Conservation (phyloP, 768 basidiomycete species). For the Hygrocybe punicea region DNA sequence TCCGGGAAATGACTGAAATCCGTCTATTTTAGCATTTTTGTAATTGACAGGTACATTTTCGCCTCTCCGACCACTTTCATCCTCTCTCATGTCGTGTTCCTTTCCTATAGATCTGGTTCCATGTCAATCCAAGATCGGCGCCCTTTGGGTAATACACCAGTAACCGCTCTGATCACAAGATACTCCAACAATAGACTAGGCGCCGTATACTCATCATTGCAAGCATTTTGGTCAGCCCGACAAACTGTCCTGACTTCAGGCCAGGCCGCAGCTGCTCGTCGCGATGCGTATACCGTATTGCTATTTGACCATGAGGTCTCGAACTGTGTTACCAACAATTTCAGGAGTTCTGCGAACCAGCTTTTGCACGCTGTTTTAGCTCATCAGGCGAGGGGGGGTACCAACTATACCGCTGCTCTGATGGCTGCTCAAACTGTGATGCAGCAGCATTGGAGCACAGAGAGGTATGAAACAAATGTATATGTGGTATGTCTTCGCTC, state of each 20-base stretch:
- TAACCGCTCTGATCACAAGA: conserved; percentile 34
- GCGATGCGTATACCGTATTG: conserved; percentile 56
- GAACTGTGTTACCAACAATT: conserved; percentile 41
- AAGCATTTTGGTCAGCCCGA: conserved; percentile 56
- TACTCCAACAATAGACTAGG: conserved; percentile 50
- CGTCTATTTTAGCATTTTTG: conserved; percentile 32
- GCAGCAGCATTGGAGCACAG: conserved; percentile 47
- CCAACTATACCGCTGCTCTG: conserved; percentile 45
- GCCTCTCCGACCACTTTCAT: not conserved
- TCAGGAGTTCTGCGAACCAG: conserved; percentile 41
- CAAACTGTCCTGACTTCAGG: conserved; percentile 32
- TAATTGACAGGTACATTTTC: conserved; percentile 46
- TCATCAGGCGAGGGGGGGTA: conserved; percentile 31
- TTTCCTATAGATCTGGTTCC: conserved; percentile 44
- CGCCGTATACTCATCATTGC: conserved; percentile 54
- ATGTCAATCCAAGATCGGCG: conserved; percentile 43
- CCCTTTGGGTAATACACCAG: conserved; percentile 46
- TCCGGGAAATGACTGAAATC: not conserved
- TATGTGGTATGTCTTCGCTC: not conserved
- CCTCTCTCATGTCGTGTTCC: not conserved
- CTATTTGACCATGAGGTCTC: conserved; percentile 36
- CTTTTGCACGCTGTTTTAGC: conserved; percentile 39
- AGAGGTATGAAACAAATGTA: conserved; percentile 35
- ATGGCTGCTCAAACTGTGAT: conserved; percentile 32
- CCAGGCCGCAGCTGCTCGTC: conserved; percentile 28